phyloP scores from a whole-genome alignment of 208 protist species.

The Wallacemonas rigidus region DNA sequence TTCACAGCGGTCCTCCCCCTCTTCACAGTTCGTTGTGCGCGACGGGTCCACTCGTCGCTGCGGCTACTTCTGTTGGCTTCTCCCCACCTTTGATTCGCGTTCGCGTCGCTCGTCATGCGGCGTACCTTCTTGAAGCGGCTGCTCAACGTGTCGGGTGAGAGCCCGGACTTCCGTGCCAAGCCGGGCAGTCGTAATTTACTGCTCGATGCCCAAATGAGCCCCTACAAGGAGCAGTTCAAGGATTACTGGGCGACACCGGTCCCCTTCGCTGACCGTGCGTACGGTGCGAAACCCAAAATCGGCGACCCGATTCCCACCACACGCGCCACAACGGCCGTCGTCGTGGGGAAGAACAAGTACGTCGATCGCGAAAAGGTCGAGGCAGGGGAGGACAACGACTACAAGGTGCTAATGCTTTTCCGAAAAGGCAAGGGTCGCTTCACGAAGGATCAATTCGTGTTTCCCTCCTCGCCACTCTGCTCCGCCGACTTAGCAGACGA shows the following conservation, averaged over 20 bases:
- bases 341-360: conserved; percentile 75
- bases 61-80: not conserved
- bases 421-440: conserved; percentile 74
- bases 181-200: conserved; percentile 73
- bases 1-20: no score
- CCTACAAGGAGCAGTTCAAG: conserved; percentile 93
- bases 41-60: not conserved
- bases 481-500: conserved; percentile 76
- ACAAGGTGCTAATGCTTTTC: conserved; percentile 90
- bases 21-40: not conserved
- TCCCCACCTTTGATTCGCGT: conserved; percentile 3
- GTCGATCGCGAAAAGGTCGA: conserved; percentile 53
- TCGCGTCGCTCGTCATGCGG: conserved; percentile 22
- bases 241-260: conserved; percentile 88
- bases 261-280: conserved; percentile 83
- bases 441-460: conserved; percentile 83
- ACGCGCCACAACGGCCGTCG: conserved; percentile 69
- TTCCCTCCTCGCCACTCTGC: conserved; percentile 65
- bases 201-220: conserved; percentile 77
- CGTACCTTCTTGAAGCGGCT: conserved; percentile 37
- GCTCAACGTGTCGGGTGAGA: conserved; percentile 80
- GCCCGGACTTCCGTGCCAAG: conserved; percentile 79
- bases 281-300: conserved; percentile 81
- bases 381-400: conserved; percentile 85
- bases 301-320: conserved; percentile 80